Conservation (phyloP, 768 basidiomycete species). For the Lyophyllum decastes region DNA sequence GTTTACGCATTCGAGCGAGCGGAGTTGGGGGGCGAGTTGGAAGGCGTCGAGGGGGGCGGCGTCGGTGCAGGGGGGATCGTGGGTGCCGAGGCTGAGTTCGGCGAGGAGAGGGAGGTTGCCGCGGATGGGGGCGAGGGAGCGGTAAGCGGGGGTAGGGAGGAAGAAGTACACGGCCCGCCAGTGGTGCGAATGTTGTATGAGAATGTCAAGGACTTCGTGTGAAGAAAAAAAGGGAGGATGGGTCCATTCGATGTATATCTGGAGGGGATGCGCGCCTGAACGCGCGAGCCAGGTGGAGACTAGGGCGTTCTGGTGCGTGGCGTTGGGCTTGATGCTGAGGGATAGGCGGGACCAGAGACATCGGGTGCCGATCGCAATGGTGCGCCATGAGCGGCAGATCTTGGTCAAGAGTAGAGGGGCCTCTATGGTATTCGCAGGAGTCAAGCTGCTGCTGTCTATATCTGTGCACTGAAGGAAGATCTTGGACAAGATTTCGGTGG, state of each 20-base stretch:
- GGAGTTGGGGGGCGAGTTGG: conserved; percentile 18
- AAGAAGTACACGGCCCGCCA: conserved; percentile 23
- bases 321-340: conserved; percentile 24
- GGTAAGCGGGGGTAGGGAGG: conserved; percentile 20
- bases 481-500: conserved; percentile 41
- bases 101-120: conserved; percentile 20
- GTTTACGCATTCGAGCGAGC: conserved; percentile 24
- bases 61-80: conserved; percentile 7
- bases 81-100: conserved; percentile 23
- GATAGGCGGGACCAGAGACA: conserved; percentile 42
- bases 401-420: conserved; percentile 39
- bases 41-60: conserved; percentile 15
- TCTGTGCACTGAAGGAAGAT: conserved; percentile 42
- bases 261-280: conserved; percentile 20
- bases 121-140: conserved; percentile 16
- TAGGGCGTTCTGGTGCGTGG: conserved; percentile 15
- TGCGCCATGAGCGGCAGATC: conserved; percentile 41
- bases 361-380: conserved; percentile 38
- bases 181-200: conserved; percentile 19
- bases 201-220: conserved; percentile 22
- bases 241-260: conserved; percentile 25
- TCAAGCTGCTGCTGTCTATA: conserved; percentile 31
- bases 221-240: conserved; percentile 18
- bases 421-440: conserved; percentile 34
- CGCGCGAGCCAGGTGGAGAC: conserved; percentile 22